Evolutionary conservation across 2,329 filamentous ascomycete species (phyloP).

Genomic region (Sclerotinia minor): DNA sequence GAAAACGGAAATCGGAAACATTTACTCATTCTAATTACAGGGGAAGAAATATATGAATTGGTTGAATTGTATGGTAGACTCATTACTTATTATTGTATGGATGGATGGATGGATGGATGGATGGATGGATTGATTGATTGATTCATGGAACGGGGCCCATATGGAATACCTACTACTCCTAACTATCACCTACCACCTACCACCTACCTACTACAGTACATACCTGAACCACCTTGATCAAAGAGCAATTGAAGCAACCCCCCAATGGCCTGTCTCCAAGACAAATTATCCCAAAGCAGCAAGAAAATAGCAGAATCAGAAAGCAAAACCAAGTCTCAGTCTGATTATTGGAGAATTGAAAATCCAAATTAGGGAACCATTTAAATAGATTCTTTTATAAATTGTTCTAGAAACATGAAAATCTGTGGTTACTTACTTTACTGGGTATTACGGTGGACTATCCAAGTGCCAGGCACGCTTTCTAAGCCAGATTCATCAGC

Average conservation of each 20-base stretch:
- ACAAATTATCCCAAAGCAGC: slow-evolving; percentile 17
- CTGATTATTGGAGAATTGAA: slow-evolving; percentile 7
- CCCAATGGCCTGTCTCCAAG: neutral
- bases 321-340: slow-evolving; percentile 17
- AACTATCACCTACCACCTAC: neutral
- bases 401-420: slow-evolving; percentile 24
- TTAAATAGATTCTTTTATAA: slow-evolving; percentile 12
- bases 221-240: neutral
- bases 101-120: neutral
- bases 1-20: neutral
- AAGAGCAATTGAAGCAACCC: slow-evolving; percentile 1
- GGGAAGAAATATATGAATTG: neutral
- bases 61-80: neutral
- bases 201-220: neutral
- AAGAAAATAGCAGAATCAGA: neutral
- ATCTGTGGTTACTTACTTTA: neutral
- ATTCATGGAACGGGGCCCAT: neutral
- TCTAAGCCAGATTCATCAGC: slow-evolving; percentile 4
- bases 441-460: neutral
- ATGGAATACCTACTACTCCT: neutral
- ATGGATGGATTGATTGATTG: neutral
- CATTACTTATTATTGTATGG: no score
- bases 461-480: neutral
- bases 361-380: slow-evolving; percentile 14
- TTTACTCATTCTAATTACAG: neutral